phyloP scores from a whole-genome alignment of 805 yeast species.

The Lipomyces orientalis region DNA sequence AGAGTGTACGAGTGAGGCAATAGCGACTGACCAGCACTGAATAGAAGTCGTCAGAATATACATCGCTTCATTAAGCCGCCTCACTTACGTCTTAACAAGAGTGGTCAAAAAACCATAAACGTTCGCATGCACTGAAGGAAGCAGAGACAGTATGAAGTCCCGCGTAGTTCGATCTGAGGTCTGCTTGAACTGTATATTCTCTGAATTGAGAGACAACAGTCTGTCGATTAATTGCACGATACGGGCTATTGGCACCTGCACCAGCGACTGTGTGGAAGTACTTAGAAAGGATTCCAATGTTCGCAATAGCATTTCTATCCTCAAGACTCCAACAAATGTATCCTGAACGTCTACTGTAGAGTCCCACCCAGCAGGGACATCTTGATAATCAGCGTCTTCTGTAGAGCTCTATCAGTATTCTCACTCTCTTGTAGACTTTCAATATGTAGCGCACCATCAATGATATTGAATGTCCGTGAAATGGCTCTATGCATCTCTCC shows the following conservation, averaged over 20 bases:
- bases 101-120: slow-evolving; percentile 21
- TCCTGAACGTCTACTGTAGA: slow-evolving; percentile 9
- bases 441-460: slow-evolving; percentile 10
- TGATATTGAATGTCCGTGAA: slow-evolving; percentile 7
- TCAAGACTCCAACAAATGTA: slow-evolving; percentile 15
- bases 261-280: slow-evolving; percentile 8
- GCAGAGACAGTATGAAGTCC: slow-evolving; percentile 18
- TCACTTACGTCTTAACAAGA: slow-evolving; percentile 8
- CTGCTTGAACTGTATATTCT: slow-evolving; percentile 12
- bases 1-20: slow-evolving; percentile 18
- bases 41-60: background rate
- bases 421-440: background rate
- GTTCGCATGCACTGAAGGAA: slow-evolving; percentile 30
- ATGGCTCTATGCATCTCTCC: slow-evolving; percentile 27
- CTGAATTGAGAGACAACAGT: slow-evolving; percentile 13
- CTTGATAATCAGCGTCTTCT: slow-evolving; percentile 15
- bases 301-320: slow-evolving; percentile 29
- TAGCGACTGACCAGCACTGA: slow-evolving; percentile 16
- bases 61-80: background rate
- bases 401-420: background rate
- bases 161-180: slow-evolving; percentile 22
- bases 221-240: slow-evolving; percentile 18
- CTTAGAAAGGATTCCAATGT: slow-evolving; percentile 24
- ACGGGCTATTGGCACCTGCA: slow-evolving; percentile 26
- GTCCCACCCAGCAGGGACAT: slow-evolving; percentile 27